These are phyloP conservation scores for Blumeria hordei DNA, from an alignment of 2,329 filamentous ascomycete genomes.

Conservation along the genomic window DNA sequence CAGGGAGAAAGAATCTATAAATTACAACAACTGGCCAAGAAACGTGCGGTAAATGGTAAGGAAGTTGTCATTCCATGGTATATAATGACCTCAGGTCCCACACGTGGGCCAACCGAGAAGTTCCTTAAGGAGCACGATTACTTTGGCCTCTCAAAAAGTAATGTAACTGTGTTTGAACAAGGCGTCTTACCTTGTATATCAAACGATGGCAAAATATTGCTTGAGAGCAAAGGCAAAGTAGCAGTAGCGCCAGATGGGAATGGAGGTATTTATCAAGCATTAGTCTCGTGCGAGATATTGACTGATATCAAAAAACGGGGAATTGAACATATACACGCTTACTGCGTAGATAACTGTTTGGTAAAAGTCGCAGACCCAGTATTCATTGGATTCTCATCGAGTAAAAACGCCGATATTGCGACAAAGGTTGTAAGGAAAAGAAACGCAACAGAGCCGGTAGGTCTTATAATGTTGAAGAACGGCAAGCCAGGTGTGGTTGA, in stretches of 20 bases:
- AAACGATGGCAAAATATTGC: conserved; percentile 88
- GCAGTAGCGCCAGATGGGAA: conserved; percentile 95
- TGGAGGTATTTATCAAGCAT: conserved; percentile 83
- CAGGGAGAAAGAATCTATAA: conserved; percentile 86
- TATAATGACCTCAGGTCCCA: conserved; percentile 96
- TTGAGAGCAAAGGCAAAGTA: conserved; percentile 73
- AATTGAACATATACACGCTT: conserved; percentile 85
- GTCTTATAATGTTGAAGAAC: conserved; percentile 83
- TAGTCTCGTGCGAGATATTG: conserved; percentile 57
- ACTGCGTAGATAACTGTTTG: conserved; percentile 98
- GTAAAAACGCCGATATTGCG: conserved; percentile 76
- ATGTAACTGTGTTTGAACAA: conserved; percentile 88
- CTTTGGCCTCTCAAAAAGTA: conserved; percentile 68
- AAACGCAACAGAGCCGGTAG: conserved; percentile 84
- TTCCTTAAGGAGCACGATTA: conserved; percentile 80
- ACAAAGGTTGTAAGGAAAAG: conserved; percentile 99
- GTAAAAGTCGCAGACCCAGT: conserved; percentile 93
- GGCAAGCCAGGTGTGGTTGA: conserved; percentile 93
- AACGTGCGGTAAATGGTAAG: conserved; percentile 32
- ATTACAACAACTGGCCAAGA: conserved; percentile 56
- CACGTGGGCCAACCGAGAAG: conserved; percentile 68
- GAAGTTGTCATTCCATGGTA: conserved; percentile 75
- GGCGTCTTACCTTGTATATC: conserved; percentile 91
- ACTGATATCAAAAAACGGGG: conserved; percentile 74
- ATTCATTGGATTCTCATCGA: conserved; percentile 82